Evolutionary conservation across 331 rosid genomes (phyloP).

Genomic region (Malus hybrid): DNA sequence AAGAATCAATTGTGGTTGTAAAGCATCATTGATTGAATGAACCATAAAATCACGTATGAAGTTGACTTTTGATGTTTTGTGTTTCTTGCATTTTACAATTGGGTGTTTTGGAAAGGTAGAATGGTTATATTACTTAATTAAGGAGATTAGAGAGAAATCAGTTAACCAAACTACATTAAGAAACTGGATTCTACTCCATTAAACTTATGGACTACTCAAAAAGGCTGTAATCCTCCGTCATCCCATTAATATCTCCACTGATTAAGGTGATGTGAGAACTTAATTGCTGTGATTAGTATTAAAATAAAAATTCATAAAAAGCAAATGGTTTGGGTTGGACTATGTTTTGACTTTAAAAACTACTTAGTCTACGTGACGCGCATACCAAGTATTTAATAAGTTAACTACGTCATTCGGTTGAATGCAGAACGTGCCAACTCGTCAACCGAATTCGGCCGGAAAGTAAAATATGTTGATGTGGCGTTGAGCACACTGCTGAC

Average conservation of each 20-base stretch:
- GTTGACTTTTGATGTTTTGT: constrained; percentile 27
- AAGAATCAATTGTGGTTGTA: not conserved
- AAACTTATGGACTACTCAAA: no score
- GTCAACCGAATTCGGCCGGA: fast-evolving
- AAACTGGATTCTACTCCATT: no score
- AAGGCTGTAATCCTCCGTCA: not conserved
- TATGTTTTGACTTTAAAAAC: no score
- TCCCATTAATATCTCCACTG: not conserved
- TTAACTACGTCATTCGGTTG: no score
- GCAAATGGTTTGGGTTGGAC: not conserved
- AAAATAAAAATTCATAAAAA: no score
- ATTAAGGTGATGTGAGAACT: not conserved
- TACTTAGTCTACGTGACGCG: no score
- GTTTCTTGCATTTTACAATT: not conserved
- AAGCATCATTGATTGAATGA: constrained; percentile 14
- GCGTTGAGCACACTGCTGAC: no score
- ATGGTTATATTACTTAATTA: not conserved
- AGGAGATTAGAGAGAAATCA: not conserved
- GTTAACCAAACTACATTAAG: constrained; percentile 10
- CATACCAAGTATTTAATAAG: no score
- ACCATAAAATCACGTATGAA: not conserved
- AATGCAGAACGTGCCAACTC: no score
- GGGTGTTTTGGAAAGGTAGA: no score
- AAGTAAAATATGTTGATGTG: no score
- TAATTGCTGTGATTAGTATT: not conserved